Evolutionary conservation across 306 rosid genomes (phyloP), one percentile per base, ranked within the genome.

Genomic region (Trifolium fragiferum): DNA sequence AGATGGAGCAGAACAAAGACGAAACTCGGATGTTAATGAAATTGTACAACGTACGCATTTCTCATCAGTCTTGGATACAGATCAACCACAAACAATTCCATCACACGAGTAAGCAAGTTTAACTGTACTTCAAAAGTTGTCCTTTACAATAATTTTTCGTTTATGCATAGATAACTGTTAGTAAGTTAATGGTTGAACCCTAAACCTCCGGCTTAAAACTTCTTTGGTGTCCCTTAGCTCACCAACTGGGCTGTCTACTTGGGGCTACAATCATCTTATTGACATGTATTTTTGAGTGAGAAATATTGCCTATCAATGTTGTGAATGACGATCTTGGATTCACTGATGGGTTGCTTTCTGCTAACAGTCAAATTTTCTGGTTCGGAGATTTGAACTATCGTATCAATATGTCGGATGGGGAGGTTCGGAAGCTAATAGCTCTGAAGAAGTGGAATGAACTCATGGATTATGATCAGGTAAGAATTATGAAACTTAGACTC

Each of bases 351-450:
- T 44, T 83, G 68, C 43, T 75, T 82, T 49, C 16, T 73, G 72
- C 67, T 19, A 67, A 70, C 96, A 92, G 99, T 76, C 91, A 94
- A 75, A 86, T 94, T 47, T 90, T 94, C 87, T 94, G 96, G 99
- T 90, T 94, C 74, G 96, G 99, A 32, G 97, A 94, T 84, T 83
- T 94, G 82, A 94, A 94, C 75, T 94, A 92, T 76, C 97, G 99
- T 16, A 84, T 94, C 84, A 90, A 82, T 76, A 54, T 86, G 87
- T 66, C 76, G 82, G 96, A 94, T 57, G 74, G 7, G 0, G 87
- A 90, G 43, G 86, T 86, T 20, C 82, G 97, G 78, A 86, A 82
- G 82, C 83, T 90, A 54, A 78, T 94, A 60, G 84, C 85, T 66
- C 80, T 73, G 72, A 85, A 82, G 76, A 82, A 74, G 18, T 94